phyloP scores from a whole-genome alignment of 495 filamentous ascomycete genomes.

The Aspergillus hancockii region DNA sequence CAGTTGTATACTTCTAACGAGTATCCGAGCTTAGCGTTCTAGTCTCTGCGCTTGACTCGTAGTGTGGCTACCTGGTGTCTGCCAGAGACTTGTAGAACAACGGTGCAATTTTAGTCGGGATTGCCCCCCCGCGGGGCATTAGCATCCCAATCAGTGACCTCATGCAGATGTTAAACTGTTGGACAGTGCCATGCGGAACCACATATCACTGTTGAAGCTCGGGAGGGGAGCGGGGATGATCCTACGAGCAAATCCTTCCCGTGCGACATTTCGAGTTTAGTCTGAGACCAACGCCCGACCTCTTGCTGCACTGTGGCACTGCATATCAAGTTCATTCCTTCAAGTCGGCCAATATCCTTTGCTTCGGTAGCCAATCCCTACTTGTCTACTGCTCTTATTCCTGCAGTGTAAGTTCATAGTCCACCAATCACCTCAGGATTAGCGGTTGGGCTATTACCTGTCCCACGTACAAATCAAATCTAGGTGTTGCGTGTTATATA shows the following conservation, averaged over 20 bases:
- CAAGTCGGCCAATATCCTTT: neutral
- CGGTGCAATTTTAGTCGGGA: neutral
- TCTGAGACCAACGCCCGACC: neutral
- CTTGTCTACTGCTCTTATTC: neutral
- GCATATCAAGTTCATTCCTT: neutral
- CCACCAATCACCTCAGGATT: neutral
- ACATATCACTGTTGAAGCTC: neutral
- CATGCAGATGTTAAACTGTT: conserved; percentile 10
- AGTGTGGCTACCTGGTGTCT: neutral
- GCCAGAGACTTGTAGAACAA: neutral
- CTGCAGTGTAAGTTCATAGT: neutral
- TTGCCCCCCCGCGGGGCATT: neutral
- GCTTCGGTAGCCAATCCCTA: neutral
- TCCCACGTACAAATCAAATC: neutral
- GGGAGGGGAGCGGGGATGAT: neutral
- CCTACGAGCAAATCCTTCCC: neutral
- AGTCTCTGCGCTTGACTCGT: neutral
- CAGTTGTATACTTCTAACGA: neutral
- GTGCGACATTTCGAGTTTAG: conserved; percentile 4
- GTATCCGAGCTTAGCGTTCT: neutral
- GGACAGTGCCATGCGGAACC: conserved; percentile 9
- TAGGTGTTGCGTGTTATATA: neutral
- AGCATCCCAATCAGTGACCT: neutral
- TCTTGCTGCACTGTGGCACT: neutral
- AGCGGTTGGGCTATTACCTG: neutral